phyloP scores from a whole-genome alignment of 1,284 basidiomycete species.

The Caloboletus inedulis region DNA sequence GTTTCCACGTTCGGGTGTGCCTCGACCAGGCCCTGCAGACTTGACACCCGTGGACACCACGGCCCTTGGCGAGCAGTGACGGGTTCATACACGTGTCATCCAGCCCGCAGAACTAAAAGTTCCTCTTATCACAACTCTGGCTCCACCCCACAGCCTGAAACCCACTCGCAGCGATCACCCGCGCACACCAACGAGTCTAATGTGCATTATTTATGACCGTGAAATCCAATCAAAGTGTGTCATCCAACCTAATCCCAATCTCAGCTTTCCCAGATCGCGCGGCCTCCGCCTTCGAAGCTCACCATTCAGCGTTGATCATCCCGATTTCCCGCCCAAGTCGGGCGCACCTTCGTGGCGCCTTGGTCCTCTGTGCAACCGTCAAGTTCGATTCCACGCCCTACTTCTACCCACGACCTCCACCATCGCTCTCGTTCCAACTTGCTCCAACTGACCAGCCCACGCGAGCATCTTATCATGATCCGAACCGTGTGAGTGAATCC shows the following conservation, averaged over 20 bases:
- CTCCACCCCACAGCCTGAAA: constrained; percentile 13
- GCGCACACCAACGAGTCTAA: constrained; percentile 10
- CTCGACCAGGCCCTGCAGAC: constrained; percentile 2
- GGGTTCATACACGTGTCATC: constrained; percentile 23
- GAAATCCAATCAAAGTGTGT: constrained; percentile 19
- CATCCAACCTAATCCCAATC: constrained; percentile 25
- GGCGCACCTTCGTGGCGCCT: constrained; percentile 4
- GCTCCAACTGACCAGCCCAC: neutral
- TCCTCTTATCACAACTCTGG: constrained; percentile 19
- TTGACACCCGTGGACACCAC: constrained; percentile 26
- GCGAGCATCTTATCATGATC: constrained; percentile 16
- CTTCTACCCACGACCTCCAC: neutral
- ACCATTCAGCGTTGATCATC: constrained; percentile 13
- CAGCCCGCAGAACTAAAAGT: constrained; percentile 8
- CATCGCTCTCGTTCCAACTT: neutral
- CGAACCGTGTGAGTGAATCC: constrained; percentile 19
- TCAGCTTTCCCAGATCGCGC: constrained; percentile 24
- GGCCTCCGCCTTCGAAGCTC: constrained; percentile 18
- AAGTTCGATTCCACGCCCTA: neutral
- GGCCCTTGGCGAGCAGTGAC: constrained; percentile 4
- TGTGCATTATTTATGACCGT: constrained; percentile 18
- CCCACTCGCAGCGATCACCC: constrained; percentile 8
- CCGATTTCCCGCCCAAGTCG: constrained; percentile 25
- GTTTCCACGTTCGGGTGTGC: constrained; percentile 12
- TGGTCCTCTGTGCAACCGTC: neutral